Evolutionary conservation across 2,329 filamentous ascomycete species (phyloP).

Genomic region (Phoma sp.): DNA sequence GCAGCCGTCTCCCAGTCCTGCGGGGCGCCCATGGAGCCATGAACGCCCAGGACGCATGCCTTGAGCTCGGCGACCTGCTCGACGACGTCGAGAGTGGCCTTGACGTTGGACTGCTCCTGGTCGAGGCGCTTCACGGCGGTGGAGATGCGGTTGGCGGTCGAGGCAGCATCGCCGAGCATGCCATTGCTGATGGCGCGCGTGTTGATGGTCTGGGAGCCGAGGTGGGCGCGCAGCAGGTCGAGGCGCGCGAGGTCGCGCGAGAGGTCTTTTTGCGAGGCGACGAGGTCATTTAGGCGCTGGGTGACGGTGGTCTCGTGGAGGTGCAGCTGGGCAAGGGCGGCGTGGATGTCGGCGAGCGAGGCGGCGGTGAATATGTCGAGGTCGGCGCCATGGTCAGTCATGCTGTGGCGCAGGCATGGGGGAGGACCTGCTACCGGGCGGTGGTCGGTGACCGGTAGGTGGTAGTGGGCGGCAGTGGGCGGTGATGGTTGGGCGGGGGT

Average conservation of each 20-base stretch:
- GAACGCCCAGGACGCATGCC: slow-evolving; percentile 91
- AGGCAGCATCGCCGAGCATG: slow-evolving; percentile 86
- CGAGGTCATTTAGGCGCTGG: slow-evolving; percentile 73
- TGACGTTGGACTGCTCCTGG: slow-evolving; percentile 87
- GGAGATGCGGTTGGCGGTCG: slow-evolving; percentile 84
- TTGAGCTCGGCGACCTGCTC: slow-evolving; percentile 98
- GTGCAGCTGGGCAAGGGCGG: slow-evolving; percentile 76
- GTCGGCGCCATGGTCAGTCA: slow-evolving; percentile 19
- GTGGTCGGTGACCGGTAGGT: not conserved
- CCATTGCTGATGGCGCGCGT: slow-evolving; percentile 84
- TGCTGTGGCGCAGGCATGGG: slow-evolving; percentile 12
- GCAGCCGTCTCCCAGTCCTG: slow-evolving; percentile 99
- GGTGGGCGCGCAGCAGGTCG: slow-evolving; percentile 85
- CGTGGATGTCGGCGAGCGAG: slow-evolving; percentile 79
- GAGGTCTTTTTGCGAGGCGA: slow-evolving; percentile 85
- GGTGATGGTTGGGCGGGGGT: too few species aligned
- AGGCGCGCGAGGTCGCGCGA: slow-evolving; percentile 85
- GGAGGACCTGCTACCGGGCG: not conserved
- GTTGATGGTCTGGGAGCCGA: slow-evolving; percentile 85
- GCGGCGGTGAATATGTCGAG: slow-evolving; percentile 66
- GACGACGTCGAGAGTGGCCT: slow-evolving; percentile 87
- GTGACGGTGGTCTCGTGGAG: slow-evolving; percentile 77
- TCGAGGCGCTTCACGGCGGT: slow-evolving; percentile 87
- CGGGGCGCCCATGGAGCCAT: slow-evolving; percentile 94
- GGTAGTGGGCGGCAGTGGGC: too few species aligned